phyloP scores from a whole-genome alignment of 2,329 filamentous ascomycete genomes.

The Ophiostoma sp. region DNA sequence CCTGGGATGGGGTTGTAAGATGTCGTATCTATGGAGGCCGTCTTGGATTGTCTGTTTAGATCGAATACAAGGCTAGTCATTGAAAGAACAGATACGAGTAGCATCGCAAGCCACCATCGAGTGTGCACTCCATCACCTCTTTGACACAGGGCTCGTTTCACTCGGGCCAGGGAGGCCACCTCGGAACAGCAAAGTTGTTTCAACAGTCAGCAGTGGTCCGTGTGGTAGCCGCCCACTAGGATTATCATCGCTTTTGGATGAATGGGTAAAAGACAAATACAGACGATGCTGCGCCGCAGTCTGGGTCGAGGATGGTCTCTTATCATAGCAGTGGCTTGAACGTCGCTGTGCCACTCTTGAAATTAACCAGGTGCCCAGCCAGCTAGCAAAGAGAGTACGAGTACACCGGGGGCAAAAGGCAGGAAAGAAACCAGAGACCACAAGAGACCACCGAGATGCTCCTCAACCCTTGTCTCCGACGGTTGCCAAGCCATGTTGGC shows the following conservation, averaged over 20 bases:
- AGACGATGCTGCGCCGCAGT: constrained; percentile 5
- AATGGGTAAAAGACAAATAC: neutral
- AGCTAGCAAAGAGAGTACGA: neutral
- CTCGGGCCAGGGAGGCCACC: neutral
- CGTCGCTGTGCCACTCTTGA: neutral
- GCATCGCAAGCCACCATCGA: neutral
- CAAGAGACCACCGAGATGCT: neutral
- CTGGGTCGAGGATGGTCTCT: neutral
- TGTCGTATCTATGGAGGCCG: neutral
- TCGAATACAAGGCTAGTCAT: too few relatives aligned
- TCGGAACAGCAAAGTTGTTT: constrained; percentile 1
- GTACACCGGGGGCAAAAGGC: too few relatives aligned
- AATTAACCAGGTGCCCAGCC: neutral
- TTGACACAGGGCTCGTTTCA: constrained; percentile 3
- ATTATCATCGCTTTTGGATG: neutral
- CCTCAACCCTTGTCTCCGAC: neutral
- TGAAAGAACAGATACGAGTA: too few relatives aligned
- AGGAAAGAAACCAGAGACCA: neutral
- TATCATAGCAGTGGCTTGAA: neutral
- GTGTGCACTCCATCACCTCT: neutral
- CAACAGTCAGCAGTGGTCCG: constrained; percentile 5
- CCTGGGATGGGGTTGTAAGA: neutral
- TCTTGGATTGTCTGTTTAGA: too few relatives aligned
- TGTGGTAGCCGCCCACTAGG: neutral
- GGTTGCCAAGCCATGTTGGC: neutral